phyloP scores from a whole-genome alignment of 805 yeast genomes.

The Sugiyamaella boreocaroliniensis region DNA sequence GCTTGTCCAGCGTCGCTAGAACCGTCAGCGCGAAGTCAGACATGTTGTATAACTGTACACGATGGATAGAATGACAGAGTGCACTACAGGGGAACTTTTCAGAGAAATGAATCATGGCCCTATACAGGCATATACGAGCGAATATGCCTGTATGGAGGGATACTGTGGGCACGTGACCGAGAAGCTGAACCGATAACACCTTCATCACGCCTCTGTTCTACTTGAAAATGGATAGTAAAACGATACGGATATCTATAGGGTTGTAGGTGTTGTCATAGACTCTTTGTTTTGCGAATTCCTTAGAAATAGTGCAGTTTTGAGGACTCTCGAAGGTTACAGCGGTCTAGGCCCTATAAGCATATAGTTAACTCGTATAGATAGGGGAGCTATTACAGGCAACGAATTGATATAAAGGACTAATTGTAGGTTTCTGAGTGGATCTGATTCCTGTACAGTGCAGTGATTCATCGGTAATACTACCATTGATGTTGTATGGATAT shows the following conservation, averaged over 20 bases:
- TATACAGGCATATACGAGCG: background rate
- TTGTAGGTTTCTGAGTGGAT: background rate
- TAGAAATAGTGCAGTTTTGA: background rate
- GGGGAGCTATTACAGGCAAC: no score
- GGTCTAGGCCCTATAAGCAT: background rate
- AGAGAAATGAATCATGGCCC: background rate
- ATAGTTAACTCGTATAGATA: no score
- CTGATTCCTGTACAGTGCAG: background rate
- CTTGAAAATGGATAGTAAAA: no score
- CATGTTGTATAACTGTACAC: slow-evolving; percentile 11
- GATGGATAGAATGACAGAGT: background rate
- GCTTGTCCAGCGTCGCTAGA: slow-evolving; percentile 56
- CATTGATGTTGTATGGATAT: no score
- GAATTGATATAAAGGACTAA: background rate
- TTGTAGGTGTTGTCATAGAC: no score
- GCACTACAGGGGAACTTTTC: background rate
- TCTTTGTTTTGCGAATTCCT: no score
- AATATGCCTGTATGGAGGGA: background rate
- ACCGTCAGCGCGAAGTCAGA: slow-evolving; percentile 33
- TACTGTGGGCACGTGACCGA: background rate
- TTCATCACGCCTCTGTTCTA: no score
- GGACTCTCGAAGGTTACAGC: background rate
- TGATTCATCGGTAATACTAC: no score
- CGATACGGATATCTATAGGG: no score
- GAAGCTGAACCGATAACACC: no score